These are phyloP conservation scores for Stellera chamaejasme DNA, from an alignment of 345 rosid species.

Conservation along the genomic window DNA sequence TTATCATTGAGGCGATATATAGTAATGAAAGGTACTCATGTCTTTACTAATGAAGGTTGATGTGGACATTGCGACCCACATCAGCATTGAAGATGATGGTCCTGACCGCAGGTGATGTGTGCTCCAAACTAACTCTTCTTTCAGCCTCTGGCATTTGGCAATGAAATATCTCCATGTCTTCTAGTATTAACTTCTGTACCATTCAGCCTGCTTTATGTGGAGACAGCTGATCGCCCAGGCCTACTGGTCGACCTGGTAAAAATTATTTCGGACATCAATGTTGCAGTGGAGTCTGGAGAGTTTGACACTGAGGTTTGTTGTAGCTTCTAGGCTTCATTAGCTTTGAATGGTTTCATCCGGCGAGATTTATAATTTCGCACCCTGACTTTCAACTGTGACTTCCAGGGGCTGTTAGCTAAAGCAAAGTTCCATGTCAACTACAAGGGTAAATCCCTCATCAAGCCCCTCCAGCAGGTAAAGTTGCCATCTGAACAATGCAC, in stretches of 20 bases:
- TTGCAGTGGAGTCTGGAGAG: constrained; percentile 91
- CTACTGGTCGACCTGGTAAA: constrained; percentile 85
- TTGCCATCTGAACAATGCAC: too few relatives aligned
- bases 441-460: constrained; percentile 69
- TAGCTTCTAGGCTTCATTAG: neutral
- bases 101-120: constrained; percentile 65
- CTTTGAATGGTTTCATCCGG: neutral
- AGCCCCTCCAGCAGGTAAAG: constrained; percentile 89
- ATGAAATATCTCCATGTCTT: neutral
- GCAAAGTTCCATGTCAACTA: constrained; percentile 94
- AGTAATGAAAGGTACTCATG: too few relatives aligned
- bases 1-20: too few relatives aligned
- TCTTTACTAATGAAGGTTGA: constrained; percentile 44
- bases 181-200: neutral
- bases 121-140: constrained; percentile 13
- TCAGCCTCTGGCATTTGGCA: constrained; percentile 5
- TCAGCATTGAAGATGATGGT: constrained; percentile 60
- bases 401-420: constrained; percentile 87
- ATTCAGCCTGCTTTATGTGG: constrained; percentile 77
- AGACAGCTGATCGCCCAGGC: constrained; percentile 95
- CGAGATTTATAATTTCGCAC: neutral
- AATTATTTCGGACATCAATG: constrained; percentile 62
- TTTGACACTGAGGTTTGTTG: constrained; percentile 82
- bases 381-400: constrained; percentile 7
- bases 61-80: constrained; percentile 86